phyloP scores from a whole-genome alignment of 1,284 basidiomycete species.

The Cryptococcus hybrid region DNA sequence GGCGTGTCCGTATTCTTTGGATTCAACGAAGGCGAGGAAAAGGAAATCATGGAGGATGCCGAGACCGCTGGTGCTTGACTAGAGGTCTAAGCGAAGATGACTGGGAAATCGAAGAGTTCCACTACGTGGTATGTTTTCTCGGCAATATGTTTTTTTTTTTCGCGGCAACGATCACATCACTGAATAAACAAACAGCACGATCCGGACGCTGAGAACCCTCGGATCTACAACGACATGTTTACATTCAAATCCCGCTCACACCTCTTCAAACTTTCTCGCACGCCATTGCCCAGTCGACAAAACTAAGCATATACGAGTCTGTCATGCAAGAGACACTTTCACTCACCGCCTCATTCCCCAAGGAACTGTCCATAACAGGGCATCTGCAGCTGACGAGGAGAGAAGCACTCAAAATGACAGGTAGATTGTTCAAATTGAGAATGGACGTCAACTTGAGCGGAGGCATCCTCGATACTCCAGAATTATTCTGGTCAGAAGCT shows the following conservation, averaged over 20 bases:
- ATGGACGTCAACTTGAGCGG: slow-evolving; percentile 89
- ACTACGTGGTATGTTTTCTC: slow-evolving; percentile 64
- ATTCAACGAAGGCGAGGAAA: slow-evolving; percentile 70
- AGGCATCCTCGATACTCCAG: slow-evolving; percentile 89
- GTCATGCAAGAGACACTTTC: slow-evolving; percentile 75
- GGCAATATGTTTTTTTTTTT: background rate
- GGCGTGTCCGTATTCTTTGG: slow-evolving; percentile 87
- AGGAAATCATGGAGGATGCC: slow-evolving; percentile 75
- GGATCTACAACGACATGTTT: slow-evolving; percentile 66
- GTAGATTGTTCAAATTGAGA: slow-evolving; percentile 81
- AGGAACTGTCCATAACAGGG: slow-evolving; percentile 77
- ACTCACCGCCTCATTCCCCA: slow-evolving; percentile 78
- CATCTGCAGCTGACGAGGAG: slow-evolving; percentile 71
- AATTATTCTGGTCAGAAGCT: slow-evolving; percentile 94
- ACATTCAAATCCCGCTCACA: slow-evolving; percentile 84
- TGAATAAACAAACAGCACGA: slow-evolving; percentile 64
- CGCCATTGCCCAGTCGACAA: slow-evolving; percentile 90
- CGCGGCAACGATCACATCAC: background rate
- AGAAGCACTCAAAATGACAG: slow-evolving; percentile 80
- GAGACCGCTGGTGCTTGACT: slow-evolving; percentile 67
- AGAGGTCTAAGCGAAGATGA: slow-evolving; percentile 59
- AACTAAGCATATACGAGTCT: slow-evolving; percentile 84
- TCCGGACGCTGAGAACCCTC: slow-evolving; percentile 73
- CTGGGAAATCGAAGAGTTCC: slow-evolving; percentile 89
- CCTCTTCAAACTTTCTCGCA: slow-evolving; percentile 73